These are phyloP conservation scores for Cyberlindnera xishuangbannaensis DNA, from an alignment of 805 yeast genomes.

Conservation along the genomic window DNA sequence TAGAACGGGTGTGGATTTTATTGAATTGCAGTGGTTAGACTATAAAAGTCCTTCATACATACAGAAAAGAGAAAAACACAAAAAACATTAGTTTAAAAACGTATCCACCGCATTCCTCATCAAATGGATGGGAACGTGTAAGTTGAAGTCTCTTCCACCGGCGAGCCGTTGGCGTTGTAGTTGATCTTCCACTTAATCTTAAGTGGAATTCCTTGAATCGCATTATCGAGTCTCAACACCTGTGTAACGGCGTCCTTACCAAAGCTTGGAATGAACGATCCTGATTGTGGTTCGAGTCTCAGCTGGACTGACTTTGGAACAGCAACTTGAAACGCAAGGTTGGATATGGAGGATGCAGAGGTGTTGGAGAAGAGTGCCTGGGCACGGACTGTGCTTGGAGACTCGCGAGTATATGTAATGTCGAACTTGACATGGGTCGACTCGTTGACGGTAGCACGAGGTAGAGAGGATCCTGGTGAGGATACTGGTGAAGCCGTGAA, in stretches of 20 bases:
- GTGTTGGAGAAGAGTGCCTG: constrained; percentile 48
- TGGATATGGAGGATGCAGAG: constrained; percentile 37
- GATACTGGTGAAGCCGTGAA: constrained; percentile 11
- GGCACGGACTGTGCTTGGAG: constrained; percentile 36
- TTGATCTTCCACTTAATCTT: constrained; percentile 75
- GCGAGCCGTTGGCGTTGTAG: constrained; percentile 43
- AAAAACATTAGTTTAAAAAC: too few species aligned
- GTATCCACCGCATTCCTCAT: too few species aligned
- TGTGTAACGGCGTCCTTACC: constrained; percentile 49
- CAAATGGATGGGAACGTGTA: constrained; percentile 35
- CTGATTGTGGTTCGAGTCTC: constrained; percentile 56
- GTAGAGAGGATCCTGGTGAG: neutral
- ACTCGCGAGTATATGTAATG: constrained; percentile 33
- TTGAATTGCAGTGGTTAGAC: too few species aligned
- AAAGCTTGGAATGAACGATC: constrained; percentile 44
- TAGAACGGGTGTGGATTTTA: too few species aligned
- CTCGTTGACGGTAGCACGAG: constrained; percentile 33
- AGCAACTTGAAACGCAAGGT: constrained; percentile 58
- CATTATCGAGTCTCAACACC: constrained; percentile 35
- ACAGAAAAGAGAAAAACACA: too few species aligned
- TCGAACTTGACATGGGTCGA: constrained; percentile 45
- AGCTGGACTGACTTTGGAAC: constrained; percentile 61
- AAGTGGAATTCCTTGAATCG: constrained; percentile 34
- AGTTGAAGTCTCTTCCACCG: constrained; percentile 54
- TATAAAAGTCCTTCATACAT: too few species aligned